A percentile compares a stretch with the other conserved stretches of the same genome.
Evolutionary conservation across 2,329 filamentous ascomycete species (phyloP).

Genomic region (Ophiobolus disseminans): DNA sequence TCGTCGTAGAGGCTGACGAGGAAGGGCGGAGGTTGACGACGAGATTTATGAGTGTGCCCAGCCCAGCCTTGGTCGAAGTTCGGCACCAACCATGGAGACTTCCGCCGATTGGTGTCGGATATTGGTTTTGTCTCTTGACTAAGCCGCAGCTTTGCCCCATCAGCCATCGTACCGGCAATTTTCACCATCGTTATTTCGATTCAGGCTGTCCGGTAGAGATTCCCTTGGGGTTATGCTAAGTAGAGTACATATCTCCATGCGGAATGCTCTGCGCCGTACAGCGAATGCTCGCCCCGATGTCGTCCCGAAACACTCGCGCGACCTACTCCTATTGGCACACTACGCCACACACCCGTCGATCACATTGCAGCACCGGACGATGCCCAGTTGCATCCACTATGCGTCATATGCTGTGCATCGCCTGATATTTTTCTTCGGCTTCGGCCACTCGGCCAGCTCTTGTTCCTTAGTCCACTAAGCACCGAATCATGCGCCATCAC

Average conservation of each 20-base stretch:
- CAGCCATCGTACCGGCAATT: constrained; percentile 15
- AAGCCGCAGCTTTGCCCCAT: constrained; percentile 18
- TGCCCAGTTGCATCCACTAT: constrained; percentile 2
- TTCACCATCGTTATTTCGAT: too few species aligned
- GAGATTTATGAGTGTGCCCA: constrained; percentile 32
- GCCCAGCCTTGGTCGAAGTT: constrained; percentile 34
- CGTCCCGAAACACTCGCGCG: constrained; percentile 14
- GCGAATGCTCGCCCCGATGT: constrained; percentile 12
- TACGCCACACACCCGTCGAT: constrained; percentile 33
- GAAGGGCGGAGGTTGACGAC: constrained; percentile 34
- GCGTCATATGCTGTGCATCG: neutral
- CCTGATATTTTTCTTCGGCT: neutral
- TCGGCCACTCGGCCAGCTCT: neutral
- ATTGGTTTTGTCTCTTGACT: constrained; percentile 19
- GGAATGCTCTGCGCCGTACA: constrained; percentile 9
- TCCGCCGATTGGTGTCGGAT: constrained; percentile 33
- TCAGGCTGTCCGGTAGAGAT: constrained; percentile 9
- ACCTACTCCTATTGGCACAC: constrained; percentile 18
- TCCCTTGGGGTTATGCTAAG: constrained; percentile 3
- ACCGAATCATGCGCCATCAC: neutral
- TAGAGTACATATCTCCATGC: constrained; percentile 6
- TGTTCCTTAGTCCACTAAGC: neutral
- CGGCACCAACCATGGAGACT: constrained; percentile 32
- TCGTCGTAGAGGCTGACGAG: constrained; percentile 27
- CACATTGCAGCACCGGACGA: constrained; percentile 2